Base-by-base conservation (phyloP, 2,329 filamentous ascomycete genomes). In the Akanthomyces muscarius region DNA sequence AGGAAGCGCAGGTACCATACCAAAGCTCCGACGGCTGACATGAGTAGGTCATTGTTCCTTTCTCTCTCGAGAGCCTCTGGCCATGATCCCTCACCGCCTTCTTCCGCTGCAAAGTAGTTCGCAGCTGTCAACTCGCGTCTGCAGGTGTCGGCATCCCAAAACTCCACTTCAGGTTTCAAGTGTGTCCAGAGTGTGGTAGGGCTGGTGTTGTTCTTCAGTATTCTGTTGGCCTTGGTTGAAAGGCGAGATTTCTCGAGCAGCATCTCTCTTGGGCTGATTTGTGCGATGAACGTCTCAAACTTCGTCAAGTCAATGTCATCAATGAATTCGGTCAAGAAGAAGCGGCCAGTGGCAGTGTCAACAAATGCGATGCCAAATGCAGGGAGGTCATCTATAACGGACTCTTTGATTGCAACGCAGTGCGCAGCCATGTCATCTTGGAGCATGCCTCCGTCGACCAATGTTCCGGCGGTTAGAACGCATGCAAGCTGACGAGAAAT, bases 371-470 rank as follows among this genome's bases (percentile, higher is more conserved):
- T 87, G 10, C 95, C 95, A 73, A 99, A 99, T 0, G 87, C 86
- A 5, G 95, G 93, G 33, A 87, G 80, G 60, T 88, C 89, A 65
- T 95, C 86, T 1, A 86, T 79, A 13, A 90, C 80, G 0, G 86
- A 85, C 72, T 94, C 90, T 73, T 99, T 99, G 77, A 99, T 95
- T 1, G 95, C 90, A 60, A 95, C 92, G 73, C 95, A 99, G 75
- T 92, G 98, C 0, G 92, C 96, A 1, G 95, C 91, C 89, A 97
- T 97, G 74, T 99, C 95, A 71, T 97, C 92, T 74, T 98, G 94
- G 47, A 99, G 85, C 95, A 99, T 99, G 68, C 91, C 88, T 18
- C 92, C 93, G 65, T 99, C 95, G 5, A 99, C 94, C 1, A 99
- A 84, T 0, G 95, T 99, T 38, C 95, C 95, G 7, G 89, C 88